These are phyloP conservation scores for Anthoceros angustus DNA, from an alignment of 225 moss, liverwort and hornwort species.

Conservation along the genomic window DNA sequence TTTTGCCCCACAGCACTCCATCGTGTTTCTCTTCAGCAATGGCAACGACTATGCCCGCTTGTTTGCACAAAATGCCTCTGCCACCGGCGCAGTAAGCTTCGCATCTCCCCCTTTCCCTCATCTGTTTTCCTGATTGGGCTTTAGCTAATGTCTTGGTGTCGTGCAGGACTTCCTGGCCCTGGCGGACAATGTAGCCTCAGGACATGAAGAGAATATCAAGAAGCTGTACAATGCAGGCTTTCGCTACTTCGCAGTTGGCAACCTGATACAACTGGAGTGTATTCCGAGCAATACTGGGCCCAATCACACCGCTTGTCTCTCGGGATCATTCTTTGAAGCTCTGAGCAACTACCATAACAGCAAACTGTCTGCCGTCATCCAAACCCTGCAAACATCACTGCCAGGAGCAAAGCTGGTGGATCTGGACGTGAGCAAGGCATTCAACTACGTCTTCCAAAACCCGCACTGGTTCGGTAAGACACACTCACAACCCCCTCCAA, in stretches of 20 bases:
- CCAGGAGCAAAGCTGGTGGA: neutral
- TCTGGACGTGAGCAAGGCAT: neutral
- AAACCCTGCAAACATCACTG: neutral
- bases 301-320: neutral
- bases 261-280: neutral
- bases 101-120: neutral
- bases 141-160: neutral
- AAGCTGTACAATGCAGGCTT: neutral
- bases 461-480: neutral
- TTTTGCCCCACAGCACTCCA: constrained; percentile 18
- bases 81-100: neutral
- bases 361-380: neutral
- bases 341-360: neutral
- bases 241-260: neutral
- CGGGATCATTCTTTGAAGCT: neutral
- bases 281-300: neutral
- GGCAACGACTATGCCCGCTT: constrained; percentile 40
- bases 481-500: neutral
- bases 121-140: neutral
- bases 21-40: constrained; percentile 31
- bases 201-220: neutral
- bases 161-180: neutral
- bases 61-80: constrained; percentile 14
- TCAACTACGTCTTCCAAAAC: neutral
- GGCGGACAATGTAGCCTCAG: neutral